phyloP scores from a whole-genome alignment of 495 filamentous ascomycete genomes.

The Hyaloscypha bicolor region DNA sequence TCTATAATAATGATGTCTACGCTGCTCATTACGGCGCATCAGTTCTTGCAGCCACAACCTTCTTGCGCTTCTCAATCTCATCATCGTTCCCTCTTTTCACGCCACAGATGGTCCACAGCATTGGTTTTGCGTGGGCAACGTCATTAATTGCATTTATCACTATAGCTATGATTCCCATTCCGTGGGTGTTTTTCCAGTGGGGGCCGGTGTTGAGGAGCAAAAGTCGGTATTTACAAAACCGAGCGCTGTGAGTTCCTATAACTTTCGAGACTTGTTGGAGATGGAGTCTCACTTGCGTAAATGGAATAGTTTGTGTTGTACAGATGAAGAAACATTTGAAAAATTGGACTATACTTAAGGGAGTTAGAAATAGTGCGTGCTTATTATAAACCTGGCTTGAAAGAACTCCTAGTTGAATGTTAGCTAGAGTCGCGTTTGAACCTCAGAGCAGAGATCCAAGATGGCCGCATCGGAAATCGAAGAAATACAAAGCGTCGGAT shows the following conservation, averaged over 20 bases:
- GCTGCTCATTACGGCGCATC: slow-evolving; percentile 57
- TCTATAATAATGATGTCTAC: slow-evolving; percentile 62
- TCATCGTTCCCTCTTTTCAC: slow-evolving; percentile 69
- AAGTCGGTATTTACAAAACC: slow-evolving; percentile 14
- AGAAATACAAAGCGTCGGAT: too few species aligned
- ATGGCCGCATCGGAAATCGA: too few species aligned
- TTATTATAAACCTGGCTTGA: too few species aligned
- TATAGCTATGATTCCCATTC: slow-evolving; percentile 57
- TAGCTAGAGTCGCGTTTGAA: too few species aligned
- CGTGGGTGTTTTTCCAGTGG: slow-evolving; percentile 30
- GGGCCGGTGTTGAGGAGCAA: slow-evolving; percentile 14
- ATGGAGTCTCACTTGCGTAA: not conserved
- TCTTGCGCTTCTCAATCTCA: slow-evolving; percentile 62
- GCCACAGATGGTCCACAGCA: slow-evolving; percentile 38
- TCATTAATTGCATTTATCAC: slow-evolving; percentile 61
- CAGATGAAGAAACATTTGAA: too few species aligned
- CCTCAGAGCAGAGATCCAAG: too few species aligned
- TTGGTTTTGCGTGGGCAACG: slow-evolving; percentile 60
- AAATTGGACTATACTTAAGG: too few species aligned
- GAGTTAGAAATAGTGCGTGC: too few species aligned
- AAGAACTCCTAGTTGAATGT: too few species aligned
- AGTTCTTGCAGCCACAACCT: slow-evolving; percentile 62
- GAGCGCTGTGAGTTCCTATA: not conserved
- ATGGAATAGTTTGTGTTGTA: not conserved
- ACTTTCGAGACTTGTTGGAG: not conserved